Evolutionary conservation across 108 stramenopile genomes (phyloP).

Genomic region (Parietichytrium sp.): DNA sequence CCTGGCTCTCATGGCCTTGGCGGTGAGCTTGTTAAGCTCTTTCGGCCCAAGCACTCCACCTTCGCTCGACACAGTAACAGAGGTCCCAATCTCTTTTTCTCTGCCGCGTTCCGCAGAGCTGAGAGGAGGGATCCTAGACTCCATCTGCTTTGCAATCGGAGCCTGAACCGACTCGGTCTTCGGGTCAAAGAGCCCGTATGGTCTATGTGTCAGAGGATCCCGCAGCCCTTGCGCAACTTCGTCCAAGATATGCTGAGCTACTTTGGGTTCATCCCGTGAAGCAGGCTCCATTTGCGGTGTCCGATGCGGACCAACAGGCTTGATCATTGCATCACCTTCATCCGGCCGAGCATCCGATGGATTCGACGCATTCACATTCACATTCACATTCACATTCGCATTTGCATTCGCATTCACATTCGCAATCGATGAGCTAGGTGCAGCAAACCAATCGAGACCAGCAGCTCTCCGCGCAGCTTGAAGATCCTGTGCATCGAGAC

Average conservation of each 20-base stretch:
- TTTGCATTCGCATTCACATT: too few relatives aligned
- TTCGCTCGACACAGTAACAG: too few relatives aligned
- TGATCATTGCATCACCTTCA: not conserved
- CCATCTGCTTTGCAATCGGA: not conserved
- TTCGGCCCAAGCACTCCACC: too few relatives aligned
- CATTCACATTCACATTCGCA: too few relatives aligned
- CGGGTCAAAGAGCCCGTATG: not conserved
- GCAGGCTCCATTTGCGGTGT: not conserved
- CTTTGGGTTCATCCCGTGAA: not conserved
- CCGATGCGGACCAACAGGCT: not conserved
- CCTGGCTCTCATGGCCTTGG: constrained; percentile 26
- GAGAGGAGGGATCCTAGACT: not conserved
- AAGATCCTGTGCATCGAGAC: not conserved
- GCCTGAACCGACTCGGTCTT: not conserved
- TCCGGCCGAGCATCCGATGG: not conserved
- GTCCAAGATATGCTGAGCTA: not conserved
- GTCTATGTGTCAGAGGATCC: not conserved
- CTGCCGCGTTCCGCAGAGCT: not conserved
- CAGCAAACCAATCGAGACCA: constrained; percentile 2
- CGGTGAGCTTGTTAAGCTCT: not conserved
- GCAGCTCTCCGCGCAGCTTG: not conserved
- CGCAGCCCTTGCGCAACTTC: too few relatives aligned
- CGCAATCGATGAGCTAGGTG: not conserved
- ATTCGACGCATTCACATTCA: not conserved
- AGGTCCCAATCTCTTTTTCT: too few relatives aligned